Evolutionary conservation across 768 basidiomycete species (phyloP).

Genomic region (Chlorophyllum brunneum): DNA sequence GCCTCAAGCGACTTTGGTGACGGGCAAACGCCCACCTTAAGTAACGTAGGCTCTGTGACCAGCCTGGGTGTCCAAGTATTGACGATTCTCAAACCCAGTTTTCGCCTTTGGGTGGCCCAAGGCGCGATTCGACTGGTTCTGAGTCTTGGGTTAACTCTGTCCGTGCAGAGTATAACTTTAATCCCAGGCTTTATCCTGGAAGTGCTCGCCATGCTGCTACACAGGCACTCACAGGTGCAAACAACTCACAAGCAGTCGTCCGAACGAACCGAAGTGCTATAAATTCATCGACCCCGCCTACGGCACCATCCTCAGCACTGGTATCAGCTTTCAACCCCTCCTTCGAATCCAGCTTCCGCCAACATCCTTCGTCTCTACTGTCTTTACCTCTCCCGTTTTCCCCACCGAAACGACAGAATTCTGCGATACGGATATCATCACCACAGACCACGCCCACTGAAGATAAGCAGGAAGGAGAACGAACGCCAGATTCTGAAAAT

Average conservation of each 20-base stretch:
- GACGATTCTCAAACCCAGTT: neutral
- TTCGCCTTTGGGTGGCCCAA: neutral
- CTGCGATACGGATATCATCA: neutral
- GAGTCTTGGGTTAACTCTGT: neutral
- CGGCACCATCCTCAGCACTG: neutral
- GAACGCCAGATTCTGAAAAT: neutral
- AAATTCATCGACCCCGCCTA: neutral
- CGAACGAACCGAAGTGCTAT: neutral
- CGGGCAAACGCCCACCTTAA: neutral
- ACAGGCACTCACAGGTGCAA: neutral
- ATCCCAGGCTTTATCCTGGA: conserved; percentile 10
- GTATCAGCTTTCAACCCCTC: neutral
- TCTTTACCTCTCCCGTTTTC: conserved; percentile 5
- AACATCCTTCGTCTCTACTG: conserved; percentile 1
- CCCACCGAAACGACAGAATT: neutral
- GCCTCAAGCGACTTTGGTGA: conserved; percentile 3
- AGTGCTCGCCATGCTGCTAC: conserved; percentile 5
- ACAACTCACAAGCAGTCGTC: neutral
- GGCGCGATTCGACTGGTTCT: neutral
- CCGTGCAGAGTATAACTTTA: conserved; percentile 7
- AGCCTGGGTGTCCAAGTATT: neutral
- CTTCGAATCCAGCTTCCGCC: neutral
- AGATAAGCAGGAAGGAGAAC: neutral
- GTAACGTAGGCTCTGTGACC: neutral
- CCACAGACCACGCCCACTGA: neutral